These are phyloP conservation scores for Pythium dissotocum DNA, from an alignment of 352 stramenopile species.

Conservation along the genomic window DNA sequence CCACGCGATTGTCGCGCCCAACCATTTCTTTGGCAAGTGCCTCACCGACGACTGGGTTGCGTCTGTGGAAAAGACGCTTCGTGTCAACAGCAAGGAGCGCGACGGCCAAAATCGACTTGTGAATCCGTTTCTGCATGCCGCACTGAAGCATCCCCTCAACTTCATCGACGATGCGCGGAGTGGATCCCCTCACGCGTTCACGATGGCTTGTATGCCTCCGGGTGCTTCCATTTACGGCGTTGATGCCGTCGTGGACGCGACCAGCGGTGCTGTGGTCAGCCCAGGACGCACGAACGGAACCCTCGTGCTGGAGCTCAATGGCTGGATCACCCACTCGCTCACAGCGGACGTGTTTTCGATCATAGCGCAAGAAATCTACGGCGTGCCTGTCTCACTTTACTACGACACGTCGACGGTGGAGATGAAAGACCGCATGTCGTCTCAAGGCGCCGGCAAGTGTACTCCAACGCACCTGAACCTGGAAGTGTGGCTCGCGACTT, in stretches of 20 bases:
- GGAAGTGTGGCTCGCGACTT: slow-evolving; percentile 33
- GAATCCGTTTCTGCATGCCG: background rate
- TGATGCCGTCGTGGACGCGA: background rate
- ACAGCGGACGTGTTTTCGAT: slow-evolving; percentile 43
- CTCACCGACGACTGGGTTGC: background rate
- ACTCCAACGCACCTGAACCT: slow-evolving; percentile 58
- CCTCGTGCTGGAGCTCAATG: slow-evolving; percentile 33
- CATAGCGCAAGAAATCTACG: slow-evolving; percentile 41
- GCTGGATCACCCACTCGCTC: slow-evolving; percentile 48
- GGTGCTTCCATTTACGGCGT: background rate
- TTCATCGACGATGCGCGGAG: background rate
- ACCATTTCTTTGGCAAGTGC: background rate
- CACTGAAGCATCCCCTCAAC: background rate
- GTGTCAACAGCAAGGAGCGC: background rate
- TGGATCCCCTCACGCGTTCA: background rate
- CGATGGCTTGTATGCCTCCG: background rate
- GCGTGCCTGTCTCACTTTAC: slow-evolving; percentile 32
- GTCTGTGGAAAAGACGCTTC: background rate
- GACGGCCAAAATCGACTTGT: background rate
- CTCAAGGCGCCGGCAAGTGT: slow-evolving; percentile 31
- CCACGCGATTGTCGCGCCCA: background rate
- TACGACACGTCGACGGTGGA: slow-evolving; percentile 6
- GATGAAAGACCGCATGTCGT: slow-evolving; percentile 37
- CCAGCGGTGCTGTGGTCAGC: background rate
- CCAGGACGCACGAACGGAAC: background rate